Evolutionary conservation across 148 eudicot species (phyloP).

Genomic region (Fagopyrum esculentum): DNA sequence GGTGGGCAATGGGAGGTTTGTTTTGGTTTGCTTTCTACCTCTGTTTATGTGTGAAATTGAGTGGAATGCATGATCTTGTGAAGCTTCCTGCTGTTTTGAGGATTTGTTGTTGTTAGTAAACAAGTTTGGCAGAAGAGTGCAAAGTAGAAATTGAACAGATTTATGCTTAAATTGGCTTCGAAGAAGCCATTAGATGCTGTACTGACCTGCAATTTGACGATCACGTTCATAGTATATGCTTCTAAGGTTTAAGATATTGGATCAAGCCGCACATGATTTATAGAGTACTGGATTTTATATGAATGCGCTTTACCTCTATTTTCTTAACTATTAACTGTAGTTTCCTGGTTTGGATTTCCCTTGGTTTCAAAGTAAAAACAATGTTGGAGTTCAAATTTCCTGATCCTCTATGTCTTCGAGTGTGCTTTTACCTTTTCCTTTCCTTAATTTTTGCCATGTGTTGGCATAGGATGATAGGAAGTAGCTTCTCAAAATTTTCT

Average conservation of each 20-base stretch:
- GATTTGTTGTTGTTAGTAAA: neutral
- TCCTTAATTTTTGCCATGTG: neutral
- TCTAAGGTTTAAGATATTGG: neutral
- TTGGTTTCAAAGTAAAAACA: neutral
- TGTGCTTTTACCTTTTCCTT: neutral
- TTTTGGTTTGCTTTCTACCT: neutral
- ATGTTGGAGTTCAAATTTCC: neutral
- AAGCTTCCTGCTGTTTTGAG: neutral
- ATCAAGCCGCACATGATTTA: neutral
- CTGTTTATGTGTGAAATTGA: neutral
- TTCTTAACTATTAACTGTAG: neutral
- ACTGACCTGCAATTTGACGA: neutral
- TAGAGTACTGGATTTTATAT: neutral
- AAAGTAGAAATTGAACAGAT: neutral
- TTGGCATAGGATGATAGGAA: neutral
- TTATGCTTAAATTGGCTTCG: neutral
- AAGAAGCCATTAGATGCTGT: neutral
- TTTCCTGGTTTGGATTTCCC: neutral
- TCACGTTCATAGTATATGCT: neutral
- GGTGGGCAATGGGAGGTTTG: neutral
- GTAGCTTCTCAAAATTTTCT: neutral
- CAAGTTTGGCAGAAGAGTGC: neutral
- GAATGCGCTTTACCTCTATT: neutral
- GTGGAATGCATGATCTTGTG: neutral
- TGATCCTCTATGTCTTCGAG: too few relatives aligned